phyloP scores from a whole-genome alignment of 2,329 filamentous ascomycete species.

The Xylaria arbuscula region DNA sequence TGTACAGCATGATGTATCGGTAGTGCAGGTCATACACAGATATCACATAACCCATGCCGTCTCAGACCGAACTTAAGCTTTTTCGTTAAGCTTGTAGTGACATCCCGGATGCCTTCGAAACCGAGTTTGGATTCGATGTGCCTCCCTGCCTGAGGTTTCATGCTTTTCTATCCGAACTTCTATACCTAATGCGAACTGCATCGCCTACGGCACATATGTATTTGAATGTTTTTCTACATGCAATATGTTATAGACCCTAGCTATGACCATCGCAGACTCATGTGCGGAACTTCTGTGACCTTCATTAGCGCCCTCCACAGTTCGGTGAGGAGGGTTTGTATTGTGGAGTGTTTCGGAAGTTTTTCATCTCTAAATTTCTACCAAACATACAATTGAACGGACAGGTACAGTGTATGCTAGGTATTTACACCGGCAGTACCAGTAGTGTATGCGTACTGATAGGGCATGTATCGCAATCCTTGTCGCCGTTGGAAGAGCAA shows the following conservation, averaged over 20 bases:
- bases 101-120: conserved; percentile 13
- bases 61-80: background rate
- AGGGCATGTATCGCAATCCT: background rate
- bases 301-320: background rate
- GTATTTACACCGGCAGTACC: background rate
- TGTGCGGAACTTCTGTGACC: conserved; percentile 3
- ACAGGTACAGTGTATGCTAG: background rate
- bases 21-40: background rate
- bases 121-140: conserved; percentile 7
- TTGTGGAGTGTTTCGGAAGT: conserved; percentile 14
- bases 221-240: background rate
- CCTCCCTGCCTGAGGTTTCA: conserved; percentile 1
- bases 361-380: conserved; percentile 7
- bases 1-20: background rate
- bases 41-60: conserved; percentile 1
- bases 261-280: background rate
- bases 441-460: background rate
- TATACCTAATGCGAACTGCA: background rate
- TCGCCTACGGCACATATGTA: background rate
- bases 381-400: conserved; percentile 1
- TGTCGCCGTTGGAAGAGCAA: background rate
- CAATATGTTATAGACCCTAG: background rate
- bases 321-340: background rate
- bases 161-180: background rate
- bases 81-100: conserved; percentile 1